Evolutionary conservation across 1,139 yeast species (phyloP).

Genomic region (Yamadazyma blattariae): DNA sequence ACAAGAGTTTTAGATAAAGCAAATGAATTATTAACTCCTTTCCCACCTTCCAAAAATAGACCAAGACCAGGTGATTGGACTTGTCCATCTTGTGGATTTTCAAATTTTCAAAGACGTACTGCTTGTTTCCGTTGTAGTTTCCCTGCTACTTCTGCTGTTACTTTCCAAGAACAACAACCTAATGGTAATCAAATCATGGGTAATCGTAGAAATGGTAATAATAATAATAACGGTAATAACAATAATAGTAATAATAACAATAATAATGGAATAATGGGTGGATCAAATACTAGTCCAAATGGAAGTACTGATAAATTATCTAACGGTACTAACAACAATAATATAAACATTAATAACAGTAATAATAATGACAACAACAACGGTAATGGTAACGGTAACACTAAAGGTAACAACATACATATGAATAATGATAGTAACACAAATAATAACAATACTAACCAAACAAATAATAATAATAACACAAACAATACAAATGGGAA

Average conservation of each 20-base stretch:
- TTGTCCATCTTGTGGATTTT: conserved; percentile 93
- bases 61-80: conserved; percentile 99
- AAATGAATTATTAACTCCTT: conserved; percentile 73
- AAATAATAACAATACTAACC: conserved; percentile 3
- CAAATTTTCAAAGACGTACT: conserved; percentile 90
- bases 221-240: conserved; percentile 20
- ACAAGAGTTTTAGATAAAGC: conserved; percentile 76
- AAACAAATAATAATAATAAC: not conserved
- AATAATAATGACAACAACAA: conserved; percentile 10
- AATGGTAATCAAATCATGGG: conserved; percentile 18
- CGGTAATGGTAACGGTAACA: conserved; percentile 6
- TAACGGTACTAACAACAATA: not conserved
- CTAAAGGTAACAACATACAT: conserved; percentile 12
- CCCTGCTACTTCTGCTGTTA: conserved; percentile 74
- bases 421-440: conserved; percentile 2
- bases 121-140: conserved; percentile 93
- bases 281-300: conserved; percentile 8
- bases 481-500: conserved; percentile 13
- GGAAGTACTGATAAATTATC: conserved; percentile 9
- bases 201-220: conserved; percentile 11
- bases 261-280: not conserved
- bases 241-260: conserved; percentile 12
- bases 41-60: conserved; percentile 84
- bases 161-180: conserved; percentile 47
- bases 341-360: conserved; percentile 11